Evolutionary conservation across 2,329 filamentous ascomycete genomes (phyloP).

Genomic region (Fusarium gaditjirri): DNA sequence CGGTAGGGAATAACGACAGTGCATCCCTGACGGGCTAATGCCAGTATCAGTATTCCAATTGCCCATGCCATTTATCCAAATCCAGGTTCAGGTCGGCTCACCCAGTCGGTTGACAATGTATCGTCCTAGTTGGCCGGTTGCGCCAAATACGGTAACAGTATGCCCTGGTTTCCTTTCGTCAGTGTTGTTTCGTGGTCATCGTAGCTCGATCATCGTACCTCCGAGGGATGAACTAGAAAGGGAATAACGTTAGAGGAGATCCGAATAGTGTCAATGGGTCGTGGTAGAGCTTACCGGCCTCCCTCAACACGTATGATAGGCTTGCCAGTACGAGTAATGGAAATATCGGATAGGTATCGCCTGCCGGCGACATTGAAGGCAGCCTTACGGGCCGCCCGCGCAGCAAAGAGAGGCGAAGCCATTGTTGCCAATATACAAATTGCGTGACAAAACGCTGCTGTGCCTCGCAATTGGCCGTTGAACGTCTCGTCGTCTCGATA

Average conservation of each 20-base stretch:
- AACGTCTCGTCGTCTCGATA: conserved; percentile 38
- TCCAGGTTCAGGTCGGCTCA: conserved; percentile 45
- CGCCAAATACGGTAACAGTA: conserved; percentile 97
- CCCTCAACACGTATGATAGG: conserved; percentile 89
- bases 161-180: conserved; percentile 71
- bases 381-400: conserved; percentile 63
- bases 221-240: conserved; percentile 80
- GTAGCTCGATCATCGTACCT: conserved; percentile 65
- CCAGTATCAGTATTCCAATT: conserved; percentile 35
- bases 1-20: conserved; percentile 93
- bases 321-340: conserved; percentile 95
- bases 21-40: conserved; percentile 86
- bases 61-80: background rate
- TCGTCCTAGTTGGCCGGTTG: conserved; percentile 92
- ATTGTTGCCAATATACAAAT: conserved; percentile 55
- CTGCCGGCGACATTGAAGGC: conserved; percentile 60
- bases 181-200: conserved; percentile 35
- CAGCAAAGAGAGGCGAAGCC: conserved; percentile 66
- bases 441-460: conserved; percentile 46
- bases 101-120: conserved; percentile 98
- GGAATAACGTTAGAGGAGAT: conserved; percentile 42
- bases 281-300: conserved; percentile 74
- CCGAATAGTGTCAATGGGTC: conserved; percentile 38
- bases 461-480: conserved; percentile 48
- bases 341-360: conserved; percentile 78